phyloP scores from a whole-genome alignment of 2,329 filamentous ascomycete species.

The Fusarium nelsonii region DNA sequence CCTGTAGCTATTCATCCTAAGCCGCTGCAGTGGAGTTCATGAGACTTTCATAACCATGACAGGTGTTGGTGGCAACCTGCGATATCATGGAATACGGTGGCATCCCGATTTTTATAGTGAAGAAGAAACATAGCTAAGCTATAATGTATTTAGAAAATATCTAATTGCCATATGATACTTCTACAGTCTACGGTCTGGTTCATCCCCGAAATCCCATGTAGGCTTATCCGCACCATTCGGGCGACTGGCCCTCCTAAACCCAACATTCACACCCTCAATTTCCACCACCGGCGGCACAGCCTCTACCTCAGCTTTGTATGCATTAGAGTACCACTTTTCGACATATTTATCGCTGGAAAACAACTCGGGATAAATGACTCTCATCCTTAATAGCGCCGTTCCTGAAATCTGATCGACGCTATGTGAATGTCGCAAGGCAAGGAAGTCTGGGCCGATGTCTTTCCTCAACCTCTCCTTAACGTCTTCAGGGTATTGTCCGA shows the following conservation, averaged over 20 bases:
- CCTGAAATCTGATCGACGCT: slow-evolving; percentile 75
- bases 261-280: slow-evolving; percentile 58
- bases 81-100: neutral
- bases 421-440: slow-evolving; percentile 69
- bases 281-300: slow-evolving; percentile 61
- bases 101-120: too few species aligned
- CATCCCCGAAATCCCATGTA: slow-evolving; percentile 62
- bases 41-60: too few species aligned
- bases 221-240: slow-evolving; percentile 70
- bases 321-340: slow-evolving; percentile 41
- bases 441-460: slow-evolving; percentile 65
- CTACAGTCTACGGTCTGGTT: slow-evolving; percentile 23
- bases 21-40: too few species aligned
- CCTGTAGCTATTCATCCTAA: neutral
- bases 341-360: slow-evolving; percentile 28
- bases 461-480: slow-evolving; percentile 66
- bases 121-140: neutral
- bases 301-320: slow-evolving; percentile 51
- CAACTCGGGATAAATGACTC: slow-evolving; percentile 31
- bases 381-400: slow-evolving; percentile 63
- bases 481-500: slow-evolving; percentile 66
- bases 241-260: slow-evolving; percentile 57
- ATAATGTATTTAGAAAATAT: neutral
- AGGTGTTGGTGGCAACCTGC: too few species aligned
- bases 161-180: neutral